phyloP scores from a whole-genome alignment of 768 basidiomycete species.

The Imleria badia region DNA sequence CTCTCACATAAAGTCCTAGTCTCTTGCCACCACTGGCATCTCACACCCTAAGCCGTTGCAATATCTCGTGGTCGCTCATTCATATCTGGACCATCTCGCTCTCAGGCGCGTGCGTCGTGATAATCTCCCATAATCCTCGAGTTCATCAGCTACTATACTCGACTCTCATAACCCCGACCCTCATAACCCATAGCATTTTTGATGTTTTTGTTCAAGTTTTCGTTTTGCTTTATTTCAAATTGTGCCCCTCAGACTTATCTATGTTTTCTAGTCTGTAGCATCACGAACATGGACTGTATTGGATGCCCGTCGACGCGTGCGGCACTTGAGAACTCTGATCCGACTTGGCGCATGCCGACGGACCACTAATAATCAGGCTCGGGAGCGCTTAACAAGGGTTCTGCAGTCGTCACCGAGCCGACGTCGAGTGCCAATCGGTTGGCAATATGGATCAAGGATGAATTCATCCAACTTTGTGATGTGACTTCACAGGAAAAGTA shows the following conservation, averaged over 20 bases:
- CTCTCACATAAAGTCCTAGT: background rate
- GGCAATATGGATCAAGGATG: no score
- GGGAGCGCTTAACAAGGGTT: no score
- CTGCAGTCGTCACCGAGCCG: background rate
- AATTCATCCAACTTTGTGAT: no score
- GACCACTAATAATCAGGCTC: no score
- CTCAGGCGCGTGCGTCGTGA: background rate
- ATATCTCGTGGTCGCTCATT: background rate
- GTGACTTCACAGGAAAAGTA: background rate
- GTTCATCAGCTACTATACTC: no score
- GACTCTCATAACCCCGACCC: no score
- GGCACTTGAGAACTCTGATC: background rate
- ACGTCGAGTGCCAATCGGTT: background rate
- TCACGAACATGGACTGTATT: no score
- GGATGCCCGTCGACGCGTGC: no score
- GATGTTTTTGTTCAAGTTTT: no score
- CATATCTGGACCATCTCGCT: background rate
- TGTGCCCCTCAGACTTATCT: no score
- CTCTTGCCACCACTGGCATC: conserved; percentile 5
- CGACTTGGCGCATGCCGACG: background rate
- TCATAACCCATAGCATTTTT: no score
- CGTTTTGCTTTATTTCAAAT: background rate
- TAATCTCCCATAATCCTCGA: background rate
- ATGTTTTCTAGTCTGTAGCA: no score
- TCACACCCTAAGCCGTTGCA: background rate